These are phyloP conservation scores for Metarhizium brunneum DNA, from an alignment of 2,329 filamentous ascomycete species.

Conservation along the genomic window DNA sequence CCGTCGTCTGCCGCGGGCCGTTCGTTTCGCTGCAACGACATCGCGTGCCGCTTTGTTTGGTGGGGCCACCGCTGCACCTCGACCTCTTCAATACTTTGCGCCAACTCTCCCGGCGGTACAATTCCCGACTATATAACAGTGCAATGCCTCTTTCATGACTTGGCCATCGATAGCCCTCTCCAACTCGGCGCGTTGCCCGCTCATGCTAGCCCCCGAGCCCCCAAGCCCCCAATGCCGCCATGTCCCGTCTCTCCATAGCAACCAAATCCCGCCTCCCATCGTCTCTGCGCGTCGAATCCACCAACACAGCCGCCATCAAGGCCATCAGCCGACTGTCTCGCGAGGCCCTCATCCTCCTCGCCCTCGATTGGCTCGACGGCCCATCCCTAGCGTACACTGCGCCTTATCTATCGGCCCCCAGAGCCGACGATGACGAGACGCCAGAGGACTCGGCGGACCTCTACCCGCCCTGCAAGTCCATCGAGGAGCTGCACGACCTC, in stretches of 20 bases:
- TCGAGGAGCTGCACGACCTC: constrained; percentile 56
- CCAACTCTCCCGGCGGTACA: not conserved
- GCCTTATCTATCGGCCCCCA: constrained; percentile 19
- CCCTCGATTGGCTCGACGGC: constrained; percentile 68
- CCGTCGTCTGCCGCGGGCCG: too few species aligned
- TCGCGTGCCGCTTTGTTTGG: not conserved
- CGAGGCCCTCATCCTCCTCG: constrained; percentile 61
- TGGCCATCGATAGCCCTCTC: not conserved
- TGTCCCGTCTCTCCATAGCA: constrained; percentile 55
- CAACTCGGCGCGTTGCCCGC: not conserved
- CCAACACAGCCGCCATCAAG: constrained; percentile 56
- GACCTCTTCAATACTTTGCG: not conserved
- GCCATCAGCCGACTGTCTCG: constrained; percentile 62
- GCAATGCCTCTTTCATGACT: not conserved
- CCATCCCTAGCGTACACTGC: constrained; percentile 48
- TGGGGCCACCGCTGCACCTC: not conserved
- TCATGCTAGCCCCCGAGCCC: not conserved
- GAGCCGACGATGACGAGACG: constrained; percentile 29
- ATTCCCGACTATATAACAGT: not conserved
- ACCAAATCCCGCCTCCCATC: constrained; percentile 65
- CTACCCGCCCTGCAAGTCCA: constrained; percentile 57
- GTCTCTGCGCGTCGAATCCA: constrained; percentile 56
- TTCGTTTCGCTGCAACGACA: not conserved
- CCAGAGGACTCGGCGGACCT: constrained; percentile 54
- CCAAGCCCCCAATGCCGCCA: constrained; percentile 13